Conservation (phyloP, 768 basidiomycete species). For the Aureoboletus auriporus region DNA sequence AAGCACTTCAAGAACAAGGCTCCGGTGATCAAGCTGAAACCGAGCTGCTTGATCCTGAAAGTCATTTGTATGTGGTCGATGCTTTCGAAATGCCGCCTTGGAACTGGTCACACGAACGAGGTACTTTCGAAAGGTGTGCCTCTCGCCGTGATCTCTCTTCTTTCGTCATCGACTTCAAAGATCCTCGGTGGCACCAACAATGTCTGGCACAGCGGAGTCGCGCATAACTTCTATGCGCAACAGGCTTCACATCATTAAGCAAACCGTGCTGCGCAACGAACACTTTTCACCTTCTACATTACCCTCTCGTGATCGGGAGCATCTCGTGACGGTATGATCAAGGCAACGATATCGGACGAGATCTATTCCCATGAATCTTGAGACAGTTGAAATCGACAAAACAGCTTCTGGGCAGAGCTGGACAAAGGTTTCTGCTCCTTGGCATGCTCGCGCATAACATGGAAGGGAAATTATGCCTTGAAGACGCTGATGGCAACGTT, state of each 20-base stretch:
- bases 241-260: conserved; percentile 85
- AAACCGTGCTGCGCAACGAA: conserved; percentile 91
- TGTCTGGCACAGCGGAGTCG: conserved; percentile 83
- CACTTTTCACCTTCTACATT: conserved; percentile 96
- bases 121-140: conserved; percentile 82
- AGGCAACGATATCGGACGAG: conserved; percentile 7
- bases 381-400: conserved; percentile 88
- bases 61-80: conserved; percentile 78
- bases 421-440: conserved; percentile 86
- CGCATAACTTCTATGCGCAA: conserved; percentile 78
- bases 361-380: conserved; percentile 16
- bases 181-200: conserved; percentile 49
- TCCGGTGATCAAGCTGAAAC: conserved; percentile 43
- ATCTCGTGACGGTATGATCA: conserved; percentile 75
- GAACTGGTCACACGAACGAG: conserved; percentile 84
- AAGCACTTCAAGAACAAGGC: conserved; percentile 65
- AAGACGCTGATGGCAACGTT: conserved; percentile 90
- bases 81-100: conserved; percentile 96
- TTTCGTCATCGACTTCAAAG: conserved; percentile 26
- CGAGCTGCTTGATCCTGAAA: conserved; percentile 73
- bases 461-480: conserved; percentile 86
- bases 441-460: conserved; percentile 90
- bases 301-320: conserved; percentile 81
- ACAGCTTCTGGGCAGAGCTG: conserved; percentile 87
- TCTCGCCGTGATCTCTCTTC: background rate